Evolutionary conservation across 441 rosid species (phyloP), one percentile per base, ranked within the genome.

Genomic region (Bocquillonia castaneifolia): DNA sequence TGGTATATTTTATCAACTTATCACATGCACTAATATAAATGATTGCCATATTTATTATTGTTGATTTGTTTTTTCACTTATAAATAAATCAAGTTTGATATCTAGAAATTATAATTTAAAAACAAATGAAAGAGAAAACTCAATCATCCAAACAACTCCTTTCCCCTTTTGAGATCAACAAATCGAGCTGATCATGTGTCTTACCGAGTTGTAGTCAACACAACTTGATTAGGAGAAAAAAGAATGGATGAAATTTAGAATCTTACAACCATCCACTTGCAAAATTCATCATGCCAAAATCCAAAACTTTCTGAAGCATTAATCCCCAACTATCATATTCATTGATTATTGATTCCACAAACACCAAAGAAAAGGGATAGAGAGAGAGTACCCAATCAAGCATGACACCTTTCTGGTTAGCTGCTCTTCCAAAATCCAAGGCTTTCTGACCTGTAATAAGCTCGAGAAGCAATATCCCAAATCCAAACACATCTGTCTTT

Each of bases 401-500:
- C 96, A 93, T 85, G 51, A 89, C 89, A 1, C 96, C 98, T 79
- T 91, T 91, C 79, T 93, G 98, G 76, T 83, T 88, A 14, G 89
- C 84, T 75, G 86, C 86, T 23, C 95, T 87, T 64, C 96, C 98
- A 48, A 93, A 89, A 72, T 93, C 96, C 72, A 93, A 80, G 15
- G 98, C 98, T 76, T 81, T 91, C 72, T 89, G 93, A 59, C 98
- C 98, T 0, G 97, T 93, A 54, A 93, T 85, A 55, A 93, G 95
- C 83, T 93, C 97, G 10, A 93, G 97, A 29, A 93, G 97, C 68
- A 93, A 83, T 80, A 93, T 91, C 31, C 98, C 98, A 17, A 88
- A 93, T 26, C 98, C 98, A 44, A 91, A 88, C 1, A 93, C 98
- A 76, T 93, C 98, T 0, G 98, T 93, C 77, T 91, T 93, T 69